Conservation (phyloP, 2,329 filamentous ascomycete species). For the Cladosporium phlei region DNA sequence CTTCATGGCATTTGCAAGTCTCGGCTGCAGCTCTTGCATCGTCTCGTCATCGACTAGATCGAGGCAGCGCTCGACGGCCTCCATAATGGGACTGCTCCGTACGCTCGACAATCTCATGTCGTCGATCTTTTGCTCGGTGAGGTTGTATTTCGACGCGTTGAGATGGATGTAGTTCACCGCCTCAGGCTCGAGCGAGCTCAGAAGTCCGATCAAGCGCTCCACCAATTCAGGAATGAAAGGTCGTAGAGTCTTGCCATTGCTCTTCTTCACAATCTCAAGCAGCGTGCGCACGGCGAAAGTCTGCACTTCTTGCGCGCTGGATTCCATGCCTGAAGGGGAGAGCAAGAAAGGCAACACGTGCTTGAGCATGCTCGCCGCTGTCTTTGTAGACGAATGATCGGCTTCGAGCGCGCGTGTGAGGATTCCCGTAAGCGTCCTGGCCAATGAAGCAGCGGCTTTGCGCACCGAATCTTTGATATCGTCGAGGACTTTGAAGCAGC, state of each 20-base stretch:
- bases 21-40: slow-evolving; percentile 69
- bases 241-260: slow-evolving; percentile 66
- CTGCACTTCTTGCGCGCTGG: slow-evolving; percentile 80
- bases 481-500: slow-evolving; percentile 85
- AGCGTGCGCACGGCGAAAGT: slow-evolving; percentile 74
- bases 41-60: slow-evolving; percentile 73
- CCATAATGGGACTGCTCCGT: slow-evolving; percentile 81
- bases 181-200: slow-evolving; percentile 86
- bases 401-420: slow-evolving; percentile 82
- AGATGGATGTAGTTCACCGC: slow-evolving; percentile 89
- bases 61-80: slow-evolving; percentile 84
- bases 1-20: slow-evolving; percentile 74
- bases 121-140: slow-evolving; percentile 86
- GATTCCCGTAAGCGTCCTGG: slow-evolving; percentile 76
- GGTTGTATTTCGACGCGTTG: slow-evolving; percentile 75
- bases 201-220: slow-evolving; percentile 70
- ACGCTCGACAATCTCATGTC: slow-evolving; percentile 77
- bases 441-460: slow-evolving; percentile 72
- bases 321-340: slow-evolving; percentile 84
- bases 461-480: slow-evolving; percentile 93
- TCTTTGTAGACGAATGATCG: slow-evolving; percentile 60
- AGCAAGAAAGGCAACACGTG: slow-evolving; percentile 87
- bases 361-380: slow-evolving; percentile 73
- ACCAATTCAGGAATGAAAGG: slow-evolving; percentile 79
- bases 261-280: slow-evolving; percentile 84